Evolutionary conservation across 2,329 filamentous ascomycete species (phyloP).

Genomic region (Sporothrix phasma): DNA sequence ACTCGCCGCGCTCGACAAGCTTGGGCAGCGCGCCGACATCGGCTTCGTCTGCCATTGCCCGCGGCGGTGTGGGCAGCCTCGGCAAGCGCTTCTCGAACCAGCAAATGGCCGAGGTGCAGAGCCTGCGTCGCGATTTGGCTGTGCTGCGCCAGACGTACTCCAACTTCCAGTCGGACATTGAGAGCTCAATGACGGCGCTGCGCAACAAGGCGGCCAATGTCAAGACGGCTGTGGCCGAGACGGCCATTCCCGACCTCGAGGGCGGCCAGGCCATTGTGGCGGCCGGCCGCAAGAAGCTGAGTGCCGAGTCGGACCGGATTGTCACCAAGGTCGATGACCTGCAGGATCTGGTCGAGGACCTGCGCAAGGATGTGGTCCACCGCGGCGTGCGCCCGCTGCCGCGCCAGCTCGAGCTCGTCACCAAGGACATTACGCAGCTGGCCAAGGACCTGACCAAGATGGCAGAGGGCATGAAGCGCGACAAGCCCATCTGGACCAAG

Average conservation of each 20-base stretch:
- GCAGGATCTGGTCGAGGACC: slow-evolving; percentile 92
- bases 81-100: slow-evolving; percentile 30
- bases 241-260: slow-evolving; percentile 59
- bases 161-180: slow-evolving; percentile 78
- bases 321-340: slow-evolving; percentile 90
- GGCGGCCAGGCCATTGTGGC: slow-evolving; percentile 75
- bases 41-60: not conserved
- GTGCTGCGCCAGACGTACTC: slow-evolving; percentile 89
- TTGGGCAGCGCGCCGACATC: slow-evolving; percentile 8
- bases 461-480: slow-evolving; percentile 80
- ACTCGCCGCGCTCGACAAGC: slow-evolving; percentile 38
- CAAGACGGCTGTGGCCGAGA: slow-evolving; percentile 63
- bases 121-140: slow-evolving; percentile 76
- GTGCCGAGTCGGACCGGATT: slow-evolving; percentile 77
- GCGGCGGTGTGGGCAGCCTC: slow-evolving; percentile 21
- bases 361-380: slow-evolving; percentile 91
- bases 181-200: slow-evolving; percentile 75
- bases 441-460: slow-evolving; percentile 86
- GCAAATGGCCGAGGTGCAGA: slow-evolving; percentile 70
- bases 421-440: slow-evolving; percentile 74
- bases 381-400: slow-evolving; percentile 87
- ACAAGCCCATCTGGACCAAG: slow-evolving; percentile 97
- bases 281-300: slow-evolving; percentile 75
- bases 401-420: slow-evolving; percentile 77
- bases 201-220: slow-evolving; percentile 72